Evolutionary conservation across 768 basidiomycete species (phyloP).

Genomic region (Xerocomus brunneocitrinus): DNA sequence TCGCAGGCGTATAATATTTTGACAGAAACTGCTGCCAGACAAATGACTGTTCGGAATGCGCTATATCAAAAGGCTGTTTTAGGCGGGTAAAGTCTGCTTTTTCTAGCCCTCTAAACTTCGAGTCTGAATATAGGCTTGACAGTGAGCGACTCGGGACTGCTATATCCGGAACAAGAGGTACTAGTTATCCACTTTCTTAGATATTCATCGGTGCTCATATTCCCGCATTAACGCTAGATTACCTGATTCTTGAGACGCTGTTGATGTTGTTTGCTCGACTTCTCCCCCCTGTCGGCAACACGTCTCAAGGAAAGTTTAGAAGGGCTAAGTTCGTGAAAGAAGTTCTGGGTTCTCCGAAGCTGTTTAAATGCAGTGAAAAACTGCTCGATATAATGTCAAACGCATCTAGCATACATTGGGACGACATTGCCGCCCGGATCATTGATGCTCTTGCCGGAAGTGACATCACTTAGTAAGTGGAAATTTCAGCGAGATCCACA

Average conservation of each 20-base stretch:
- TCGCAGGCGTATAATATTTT: constrained; percentile 51
- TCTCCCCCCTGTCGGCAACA: constrained; percentile 42
- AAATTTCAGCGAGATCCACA: neutral
- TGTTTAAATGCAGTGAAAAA: constrained; percentile 34
- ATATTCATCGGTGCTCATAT: neutral
- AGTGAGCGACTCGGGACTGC: constrained; percentile 47
- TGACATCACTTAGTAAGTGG: constrained; percentile 46
- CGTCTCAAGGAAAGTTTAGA: constrained; percentile 31
- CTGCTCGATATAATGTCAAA: constrained; percentile 41
- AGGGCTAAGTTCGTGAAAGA: constrained; percentile 47
- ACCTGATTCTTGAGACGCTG: constrained; percentile 52
- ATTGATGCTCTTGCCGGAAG: constrained; percentile 42
- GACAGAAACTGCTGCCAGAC: constrained; percentile 41
- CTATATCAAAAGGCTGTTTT: constrained; percentile 42
- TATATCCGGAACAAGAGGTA: constrained; percentile 48
- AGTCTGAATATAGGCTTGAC: constrained; percentile 1
- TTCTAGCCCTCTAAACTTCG: neutral
- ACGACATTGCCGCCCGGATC: constrained; percentile 44
- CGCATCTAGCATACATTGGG: constrained; percentile 47
- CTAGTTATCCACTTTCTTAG: neutral
- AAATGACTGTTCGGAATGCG: constrained; percentile 40
- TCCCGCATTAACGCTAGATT: constrained; percentile 37
- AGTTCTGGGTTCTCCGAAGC: constrained; percentile 41
- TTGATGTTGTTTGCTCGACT: constrained; percentile 54
- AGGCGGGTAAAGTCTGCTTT: constrained; percentile 41